Conservation (phyloP, 2,329 filamentous ascomycete species). For the Colletotrichum agaves region DNA sequence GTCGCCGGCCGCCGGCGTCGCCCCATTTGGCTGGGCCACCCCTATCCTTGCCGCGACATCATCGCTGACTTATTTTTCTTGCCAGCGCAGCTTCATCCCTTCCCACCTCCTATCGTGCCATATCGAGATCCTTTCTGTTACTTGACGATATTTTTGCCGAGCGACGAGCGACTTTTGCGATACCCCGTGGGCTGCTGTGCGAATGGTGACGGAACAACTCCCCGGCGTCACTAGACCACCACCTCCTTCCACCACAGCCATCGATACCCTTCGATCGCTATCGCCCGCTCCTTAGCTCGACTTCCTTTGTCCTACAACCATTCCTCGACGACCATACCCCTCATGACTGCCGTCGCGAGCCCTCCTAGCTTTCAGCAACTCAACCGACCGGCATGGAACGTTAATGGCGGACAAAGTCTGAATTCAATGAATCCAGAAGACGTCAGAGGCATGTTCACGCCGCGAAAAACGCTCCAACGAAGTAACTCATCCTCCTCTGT, state of each 20-base stretch:
- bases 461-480: slow-evolving; percentile 86
- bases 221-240: slow-evolving; percentile 20
- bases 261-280: slow-evolving; percentile 39
- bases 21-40: slow-evolving; percentile 37
- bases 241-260: slow-evolving; percentile 24
- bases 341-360: slow-evolving; percentile 76
- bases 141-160: not conserved
- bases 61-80: slow-evolving; percentile 37
- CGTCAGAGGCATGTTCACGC: slow-evolving; percentile 87
- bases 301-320: slow-evolving; percentile 4
- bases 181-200: slow-evolving; percentile 18
- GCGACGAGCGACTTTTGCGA: slow-evolving; percentile 7
- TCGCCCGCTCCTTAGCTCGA: slow-evolving; percentile 39
- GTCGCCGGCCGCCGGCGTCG: slow-evolving; percentile 17
- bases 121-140: slow-evolving; percentile 3
- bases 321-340: slow-evolving; percentile 45
- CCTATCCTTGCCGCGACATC: slow-evolving; percentile 38
- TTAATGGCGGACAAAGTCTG: slow-evolving; percentile 63
- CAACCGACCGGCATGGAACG: slow-evolving; percentile 73
- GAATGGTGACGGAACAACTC: slow-evolving; percentile 32
- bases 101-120: not conserved
- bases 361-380: slow-evolving; percentile 72
- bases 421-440: slow-evolving; percentile 85
- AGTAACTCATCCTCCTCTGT: slow-evolving; percentile 92
- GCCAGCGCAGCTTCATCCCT: slow-evolving; percentile 35